phyloP scores from a whole-genome alignment of 2,329 filamentous ascomycete species.

The Xylariaceae sp. region DNA sequence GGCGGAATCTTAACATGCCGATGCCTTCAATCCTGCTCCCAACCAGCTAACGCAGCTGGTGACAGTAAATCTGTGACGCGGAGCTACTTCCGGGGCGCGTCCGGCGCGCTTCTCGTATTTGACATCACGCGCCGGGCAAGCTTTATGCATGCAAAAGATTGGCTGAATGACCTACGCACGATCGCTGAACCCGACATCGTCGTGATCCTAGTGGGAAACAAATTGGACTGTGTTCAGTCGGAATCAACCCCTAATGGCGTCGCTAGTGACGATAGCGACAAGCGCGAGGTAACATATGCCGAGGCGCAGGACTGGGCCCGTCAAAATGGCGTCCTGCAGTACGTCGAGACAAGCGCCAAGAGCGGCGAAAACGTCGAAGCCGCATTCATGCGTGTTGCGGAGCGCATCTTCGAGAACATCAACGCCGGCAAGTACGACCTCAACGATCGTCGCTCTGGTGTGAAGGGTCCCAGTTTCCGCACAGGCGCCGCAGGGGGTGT shows the following conservation, averaged over 20 bases:
- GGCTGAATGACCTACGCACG: conserved; percentile 88
- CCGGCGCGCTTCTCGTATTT: conserved; percentile 77
- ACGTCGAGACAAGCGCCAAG: conserved; percentile 95
- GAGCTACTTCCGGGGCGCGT: conserved; percentile 82
- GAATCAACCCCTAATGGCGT: conserved; percentile 19
- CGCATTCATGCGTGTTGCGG: conserved; percentile 88
- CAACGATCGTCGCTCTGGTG: conserved; percentile 85
- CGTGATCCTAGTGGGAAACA: conserved; percentile 92
- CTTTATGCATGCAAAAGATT: conserved; percentile 83
- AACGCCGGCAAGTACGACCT: conserved; percentile 92
- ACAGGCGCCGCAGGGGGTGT: conserved; percentile 42
- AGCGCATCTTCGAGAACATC: conserved; percentile 95
- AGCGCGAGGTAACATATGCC: conserved; percentile 70
- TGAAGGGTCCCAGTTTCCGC: conserved; percentile 66
- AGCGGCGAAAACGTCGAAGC: conserved; percentile 90
- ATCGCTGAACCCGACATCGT: conserved; percentile 96
- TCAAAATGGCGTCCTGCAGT: conserved; percentile 80
- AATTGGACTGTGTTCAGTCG: conserved; percentile 68
- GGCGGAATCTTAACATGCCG: neutral
- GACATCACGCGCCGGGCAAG: conserved; percentile 84
- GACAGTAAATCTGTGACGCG: conserved; percentile 77
- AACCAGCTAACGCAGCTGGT: conserved; percentile 5
- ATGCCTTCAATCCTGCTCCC: too few relatives aligned
- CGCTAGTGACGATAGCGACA: conserved; percentile 36
- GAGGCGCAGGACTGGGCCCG: conserved; percentile 90